Conservation (phyloP, 345 rosid species). For the Bruguiera gymnorhiza region DNA sequence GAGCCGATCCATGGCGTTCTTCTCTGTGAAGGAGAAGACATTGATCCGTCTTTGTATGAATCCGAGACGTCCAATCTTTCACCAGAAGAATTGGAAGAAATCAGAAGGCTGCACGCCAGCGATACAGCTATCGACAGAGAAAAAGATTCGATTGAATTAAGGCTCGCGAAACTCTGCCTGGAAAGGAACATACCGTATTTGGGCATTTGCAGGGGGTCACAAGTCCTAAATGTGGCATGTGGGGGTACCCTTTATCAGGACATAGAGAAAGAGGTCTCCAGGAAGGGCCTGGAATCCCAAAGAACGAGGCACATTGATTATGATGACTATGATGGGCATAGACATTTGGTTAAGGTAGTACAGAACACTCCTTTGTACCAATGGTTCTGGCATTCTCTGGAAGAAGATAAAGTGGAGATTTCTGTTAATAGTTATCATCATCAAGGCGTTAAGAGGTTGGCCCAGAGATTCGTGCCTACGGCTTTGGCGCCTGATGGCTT, state of each 20-base stretch:
- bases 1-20: constrained; percentile 95
- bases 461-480: constrained; percentile 69
- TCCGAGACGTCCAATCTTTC: constrained; percentile 48
- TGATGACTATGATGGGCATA: constrained; percentile 68
- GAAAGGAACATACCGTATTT: constrained; percentile 77
- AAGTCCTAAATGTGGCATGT: constrained; percentile 77
- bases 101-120: constrained; percentile 57
- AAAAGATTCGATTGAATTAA: constrained; percentile 73
- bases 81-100: constrained; percentile 62
- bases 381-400: constrained; percentile 68
- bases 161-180: constrained; percentile 73
- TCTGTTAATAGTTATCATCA: constrained; percentile 85
- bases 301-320: constrained; percentile 63
- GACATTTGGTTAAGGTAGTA: constrained; percentile 56
- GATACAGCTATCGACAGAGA: constrained; percentile 73
- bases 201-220: constrained; percentile 86
- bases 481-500: constrained; percentile 80
- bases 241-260: constrained; percentile 84
- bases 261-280: constrained; percentile 53
- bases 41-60: constrained; percentile 74
- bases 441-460: constrained; percentile 78
- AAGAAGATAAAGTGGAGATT: constrained; percentile 53
- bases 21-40: constrained; percentile 89
- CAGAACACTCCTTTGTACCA: constrained; percentile 56
- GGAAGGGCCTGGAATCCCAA: constrained; percentile 23